Evolutionary conservation across 192 early-diverging fungal species (phyloP).

Genomic region (Linderina pennispora): DNA sequence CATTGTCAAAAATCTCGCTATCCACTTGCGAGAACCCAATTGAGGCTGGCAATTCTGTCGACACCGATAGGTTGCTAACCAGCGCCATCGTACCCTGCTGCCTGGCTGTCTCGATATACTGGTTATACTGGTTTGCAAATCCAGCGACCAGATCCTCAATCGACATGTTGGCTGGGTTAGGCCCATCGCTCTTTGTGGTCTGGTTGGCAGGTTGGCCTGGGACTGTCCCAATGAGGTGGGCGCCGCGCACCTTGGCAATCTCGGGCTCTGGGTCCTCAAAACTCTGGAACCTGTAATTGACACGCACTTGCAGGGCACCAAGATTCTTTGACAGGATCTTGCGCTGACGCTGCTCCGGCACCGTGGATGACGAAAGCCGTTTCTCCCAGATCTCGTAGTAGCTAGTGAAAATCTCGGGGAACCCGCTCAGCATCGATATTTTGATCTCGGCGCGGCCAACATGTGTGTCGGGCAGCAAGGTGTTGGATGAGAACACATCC

Average conservation of each 20-base stretch:
- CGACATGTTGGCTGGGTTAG: conserved; percentile 18
- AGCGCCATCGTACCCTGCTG: conserved; percentile 15
- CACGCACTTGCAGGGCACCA: conserved; percentile 61
- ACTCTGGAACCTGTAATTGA: conserved; percentile 60
- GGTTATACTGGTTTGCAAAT: conserved; percentile 38
- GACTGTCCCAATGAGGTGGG: conserved; percentile 30
- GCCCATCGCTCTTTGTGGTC: conserved; percentile 2
- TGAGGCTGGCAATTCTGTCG: conserved; percentile 1
- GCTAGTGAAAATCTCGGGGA: conserved; percentile 64
- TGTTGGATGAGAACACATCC: conserved; percentile 61
- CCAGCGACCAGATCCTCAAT: conserved; percentile 36
- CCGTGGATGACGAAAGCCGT: conserved; percentile 55
- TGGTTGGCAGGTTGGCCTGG: conserved; percentile 29
- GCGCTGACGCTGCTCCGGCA: conserved; percentile 50
- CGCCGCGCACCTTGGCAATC: conserved; percentile 23
- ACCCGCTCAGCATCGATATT: conserved; percentile 50
- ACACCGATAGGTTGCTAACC: conserved; percentile 8
- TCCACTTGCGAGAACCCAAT: conserved; percentile 37
- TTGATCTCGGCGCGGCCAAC: conserved; percentile 66
- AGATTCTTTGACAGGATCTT: conserved; percentile 56
- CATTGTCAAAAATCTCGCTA: conserved; percentile 7
- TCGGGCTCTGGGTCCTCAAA: conserved; percentile 44
- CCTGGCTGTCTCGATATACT: conserved; percentile 28
- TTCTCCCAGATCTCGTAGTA: conserved; percentile 78
- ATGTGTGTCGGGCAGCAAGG: conserved; percentile 56